Evolutionary conservation across 2,329 filamentous ascomycete genomes (phyloP), one percentile per base, ranked within the genome.

Genomic region (Xylariaceae sp.): DNA sequence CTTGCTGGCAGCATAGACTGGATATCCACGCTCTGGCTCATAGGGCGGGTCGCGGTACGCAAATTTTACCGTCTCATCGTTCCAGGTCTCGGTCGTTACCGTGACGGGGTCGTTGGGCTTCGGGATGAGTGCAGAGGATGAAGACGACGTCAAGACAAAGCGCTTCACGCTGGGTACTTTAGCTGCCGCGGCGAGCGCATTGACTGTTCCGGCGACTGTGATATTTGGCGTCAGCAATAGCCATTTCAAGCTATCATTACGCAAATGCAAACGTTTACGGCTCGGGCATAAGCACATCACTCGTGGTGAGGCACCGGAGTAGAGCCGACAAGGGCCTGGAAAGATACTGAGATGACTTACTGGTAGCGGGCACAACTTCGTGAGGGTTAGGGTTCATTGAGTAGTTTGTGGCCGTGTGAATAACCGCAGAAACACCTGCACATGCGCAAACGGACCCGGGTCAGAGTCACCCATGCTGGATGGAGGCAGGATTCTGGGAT

Each of bases 101-200:
- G 21, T 49, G 30, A 58, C 29, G 16, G 56, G 47, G 2, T 54
- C 49, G 32, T 61, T 55, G 6, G 53, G 46, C n/a, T 39, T 53
- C 4, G 57, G 50, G 13, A 49, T 22, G 2, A 56, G 15, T 1
- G 54, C 56, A 1, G 63, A 50, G 5, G 51, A 40, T 6, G 58
- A 63, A 0, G 63, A 64, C 0, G 63, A 64, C 1, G 59, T 62
- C 6, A 65, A 18, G 1, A 65, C 60, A 26, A 65, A 60, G n/a
- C 64, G 58, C 52, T 61, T 61, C 2, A 60, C 51, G 13, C 32
- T 47, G 2, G 62, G 56, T 32, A 59, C 57, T 16, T 53, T 55
- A 19, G 57, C 54, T 1, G 63, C 57, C 16, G 63, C 43, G 7
- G 52, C 43, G 1, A 65, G 52, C 15, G 39, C 46, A 3, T 58